Conservation (phyloP, 371 early-diverging fungal genomes). For the Mycotypha africana region DNA sequence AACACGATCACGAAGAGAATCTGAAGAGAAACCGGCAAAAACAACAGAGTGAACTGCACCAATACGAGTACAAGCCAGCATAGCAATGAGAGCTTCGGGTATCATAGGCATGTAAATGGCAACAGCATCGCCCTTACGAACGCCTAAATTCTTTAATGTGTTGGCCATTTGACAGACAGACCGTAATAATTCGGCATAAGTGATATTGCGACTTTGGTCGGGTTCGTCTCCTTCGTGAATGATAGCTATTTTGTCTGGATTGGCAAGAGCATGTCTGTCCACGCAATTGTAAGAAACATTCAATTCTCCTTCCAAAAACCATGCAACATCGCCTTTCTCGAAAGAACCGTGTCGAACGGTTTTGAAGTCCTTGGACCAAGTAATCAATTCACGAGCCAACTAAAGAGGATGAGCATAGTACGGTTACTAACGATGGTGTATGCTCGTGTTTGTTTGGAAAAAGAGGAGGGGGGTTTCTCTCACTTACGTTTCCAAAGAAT, state of each 20-base stretch:
- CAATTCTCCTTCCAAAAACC: conserved; percentile 92
- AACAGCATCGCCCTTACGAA: conserved; percentile 89
- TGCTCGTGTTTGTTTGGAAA: too few relatives aligned
- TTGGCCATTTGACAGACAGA: conserved; percentile 83
- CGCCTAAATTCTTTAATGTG: conserved; percentile 69
- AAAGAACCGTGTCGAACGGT: conserved; percentile 61
- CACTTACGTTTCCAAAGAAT: conserved; percentile 76
- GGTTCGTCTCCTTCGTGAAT: conserved; percentile 91
- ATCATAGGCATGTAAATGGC: conserved; percentile 98
- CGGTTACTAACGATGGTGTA: too few relatives aligned
- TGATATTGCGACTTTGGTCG: conserved; percentile 63
- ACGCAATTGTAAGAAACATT: conserved; percentile 96
- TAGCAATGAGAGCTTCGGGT: conserved; percentile 86
- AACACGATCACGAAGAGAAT: conserved; percentile 83
- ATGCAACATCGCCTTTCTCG: conserved; percentile 73
- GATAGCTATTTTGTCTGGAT: conserved; percentile 76
- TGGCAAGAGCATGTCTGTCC: conserved; percentile 81
- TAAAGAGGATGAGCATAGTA: conserved; percentile 15
- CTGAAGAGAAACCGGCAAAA: conserved; percentile 90
- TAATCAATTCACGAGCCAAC: conserved; percentile 67
- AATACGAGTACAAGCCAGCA: conserved; percentile 92
- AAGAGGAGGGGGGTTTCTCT: too few relatives aligned
- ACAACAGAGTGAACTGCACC: conserved; percentile 90
- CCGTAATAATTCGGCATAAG: conserved; percentile 79
- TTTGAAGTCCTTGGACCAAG: conserved; percentile 74